Evolutionary conservation across 495 filamentous ascomycete genomes (phyloP).

Genomic region (Pseudomonodictys pantanalensis): DNA sequence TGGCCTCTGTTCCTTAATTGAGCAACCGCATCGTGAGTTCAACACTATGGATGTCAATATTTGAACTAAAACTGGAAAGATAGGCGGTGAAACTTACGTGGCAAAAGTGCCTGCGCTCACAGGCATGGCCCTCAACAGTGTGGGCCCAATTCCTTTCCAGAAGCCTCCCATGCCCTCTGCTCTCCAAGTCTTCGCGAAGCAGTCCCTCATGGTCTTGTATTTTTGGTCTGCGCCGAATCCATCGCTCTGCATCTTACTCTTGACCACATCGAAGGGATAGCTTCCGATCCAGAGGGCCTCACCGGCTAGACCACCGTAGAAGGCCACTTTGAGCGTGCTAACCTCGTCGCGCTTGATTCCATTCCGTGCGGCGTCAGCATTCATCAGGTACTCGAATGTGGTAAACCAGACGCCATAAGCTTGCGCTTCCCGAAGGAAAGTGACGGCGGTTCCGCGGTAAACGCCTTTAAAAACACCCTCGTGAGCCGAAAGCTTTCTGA

Average conservation of each 20-base stretch:
- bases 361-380: slow-evolving; percentile 74
- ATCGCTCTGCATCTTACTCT: slow-evolving; percentile 99
- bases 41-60: slow-evolving; percentile 48
- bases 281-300: slow-evolving; percentile 89
- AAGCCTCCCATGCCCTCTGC: slow-evolving; percentile 79
- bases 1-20: slow-evolving; percentile 33
- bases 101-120: slow-evolving; percentile 96
- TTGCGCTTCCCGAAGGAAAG: slow-evolving; percentile 81
- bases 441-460: slow-evolving; percentile 85
- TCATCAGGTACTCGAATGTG: slow-evolving; percentile 95
- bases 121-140: slow-evolving; percentile 91
- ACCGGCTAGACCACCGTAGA: slow-evolving; percentile 89
- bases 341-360: slow-evolving; percentile 70
- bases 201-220: slow-evolving; percentile 83
- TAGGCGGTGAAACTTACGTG: slow-evolving; percentile 49
- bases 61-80: neutral
- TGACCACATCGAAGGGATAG: slow-evolving; percentile 95
- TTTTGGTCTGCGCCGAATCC: slow-evolving; percentile 66
- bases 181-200: slow-evolving; percentile 78
- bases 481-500: slow-evolving; percentile 71
- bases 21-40: slow-evolving; percentile 63
- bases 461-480: slow-evolving; percentile 65
- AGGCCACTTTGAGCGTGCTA: slow-evolving; percentile 76
- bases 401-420: slow-evolving; percentile 96
- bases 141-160: slow-evolving; percentile 96